Percentiles rank a stretch among this genome's conserved stretches.
Conservation (phyloP, 306 rosid species). For the Prunus davidiana region DNA sequence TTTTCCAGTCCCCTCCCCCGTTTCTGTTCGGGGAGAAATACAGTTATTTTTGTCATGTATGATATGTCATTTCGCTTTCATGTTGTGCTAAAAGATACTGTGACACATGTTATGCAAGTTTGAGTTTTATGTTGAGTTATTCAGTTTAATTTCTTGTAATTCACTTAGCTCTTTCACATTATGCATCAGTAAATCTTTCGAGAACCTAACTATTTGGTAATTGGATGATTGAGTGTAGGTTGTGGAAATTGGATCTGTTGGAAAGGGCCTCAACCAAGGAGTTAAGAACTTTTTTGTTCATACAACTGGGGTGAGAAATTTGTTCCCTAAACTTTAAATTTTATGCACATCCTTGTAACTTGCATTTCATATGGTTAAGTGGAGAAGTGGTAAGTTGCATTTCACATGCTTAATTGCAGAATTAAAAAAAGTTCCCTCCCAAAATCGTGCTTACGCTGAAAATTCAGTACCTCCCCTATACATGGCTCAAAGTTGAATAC, state of each 20-base stretch:
- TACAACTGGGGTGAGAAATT: constrained; percentile 60
- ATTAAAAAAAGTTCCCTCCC: no score
- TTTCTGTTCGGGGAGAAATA: not conserved
- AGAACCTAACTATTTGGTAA: constrained; percentile 15
- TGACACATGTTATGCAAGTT: not conserved
- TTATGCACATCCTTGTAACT: not conserved
- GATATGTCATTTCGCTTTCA: not conserved
- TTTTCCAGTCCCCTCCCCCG: not conserved
- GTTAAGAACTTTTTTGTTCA: constrained; percentile 59
- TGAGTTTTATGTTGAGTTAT: not conserved
- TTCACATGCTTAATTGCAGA: no score
- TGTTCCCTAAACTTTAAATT: not conserved
- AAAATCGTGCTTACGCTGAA: no score
- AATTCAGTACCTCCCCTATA: no score
- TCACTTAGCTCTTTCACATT: constrained; percentile 1
- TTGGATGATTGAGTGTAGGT: constrained; percentile 43
- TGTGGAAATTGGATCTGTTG: constrained; percentile 82
- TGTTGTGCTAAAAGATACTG: not conserved
- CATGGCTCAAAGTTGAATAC: no score
- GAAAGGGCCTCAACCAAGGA: constrained; percentile 67
- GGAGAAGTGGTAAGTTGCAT: no score
- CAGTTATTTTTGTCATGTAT: not conserved
- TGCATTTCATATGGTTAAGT: no score
- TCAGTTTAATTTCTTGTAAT: not conserved
- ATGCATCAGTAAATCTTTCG: not conserved